Percentiles rank a stretch among this genome's conserved stretches.
These are phyloP conservation scores for Kurtzmaniella quercitrusa DNA, from an alignment of 1,139 yeast species.

Conservation along the genomic window DNA sequence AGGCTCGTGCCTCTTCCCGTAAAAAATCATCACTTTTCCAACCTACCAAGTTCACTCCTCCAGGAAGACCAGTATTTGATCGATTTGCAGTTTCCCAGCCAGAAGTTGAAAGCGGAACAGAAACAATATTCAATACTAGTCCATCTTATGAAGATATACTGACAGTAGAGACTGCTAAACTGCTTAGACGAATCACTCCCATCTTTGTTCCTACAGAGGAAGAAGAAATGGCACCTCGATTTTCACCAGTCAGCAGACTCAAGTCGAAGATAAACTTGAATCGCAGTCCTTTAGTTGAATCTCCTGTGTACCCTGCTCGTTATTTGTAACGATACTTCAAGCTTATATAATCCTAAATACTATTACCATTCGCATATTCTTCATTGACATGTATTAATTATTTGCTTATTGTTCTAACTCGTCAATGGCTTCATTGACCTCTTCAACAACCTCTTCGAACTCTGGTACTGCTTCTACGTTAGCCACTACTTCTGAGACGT, in stretches of 20 bases:
- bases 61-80: slow-evolving; percentile 21
- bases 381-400: neutral
- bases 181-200: slow-evolving; percentile 34
- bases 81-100: neutral
- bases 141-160: slow-evolving; percentile 13
- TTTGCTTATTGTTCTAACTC: slow-evolving; percentile 9
- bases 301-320: neutral
- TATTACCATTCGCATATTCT: no score
- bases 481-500: slow-evolving; percentile 1
- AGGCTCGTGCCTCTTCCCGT: slow-evolving; percentile 15
- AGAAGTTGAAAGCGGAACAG: slow-evolving; percentile 3
- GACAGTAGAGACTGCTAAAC: slow-evolving; percentile 35
- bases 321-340: neutral
- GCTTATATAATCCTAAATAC: no score
- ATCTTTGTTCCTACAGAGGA: slow-evolving; percentile 34
- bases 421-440: slow-evolving; percentile 17
- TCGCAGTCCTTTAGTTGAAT: neutral
- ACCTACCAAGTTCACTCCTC: slow-evolving; percentile 18
- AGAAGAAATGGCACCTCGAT: slow-evolving; percentile 22
- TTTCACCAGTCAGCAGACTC: slow-evolving; percentile 30
- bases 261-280: slow-evolving; percentile 18
- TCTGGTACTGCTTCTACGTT: neutral
- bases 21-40: slow-evolving; percentile 10
- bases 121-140: slow-evolving; percentile 4
- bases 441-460: slow-evolving; percentile 11